A percentile compares a stretch with the other conserved stretches of the same genome.
Evolutionary conservation across 495 filamentous ascomycete species (phyloP).

Genomic region (Pseudomonodictys pantanalensis): DNA sequence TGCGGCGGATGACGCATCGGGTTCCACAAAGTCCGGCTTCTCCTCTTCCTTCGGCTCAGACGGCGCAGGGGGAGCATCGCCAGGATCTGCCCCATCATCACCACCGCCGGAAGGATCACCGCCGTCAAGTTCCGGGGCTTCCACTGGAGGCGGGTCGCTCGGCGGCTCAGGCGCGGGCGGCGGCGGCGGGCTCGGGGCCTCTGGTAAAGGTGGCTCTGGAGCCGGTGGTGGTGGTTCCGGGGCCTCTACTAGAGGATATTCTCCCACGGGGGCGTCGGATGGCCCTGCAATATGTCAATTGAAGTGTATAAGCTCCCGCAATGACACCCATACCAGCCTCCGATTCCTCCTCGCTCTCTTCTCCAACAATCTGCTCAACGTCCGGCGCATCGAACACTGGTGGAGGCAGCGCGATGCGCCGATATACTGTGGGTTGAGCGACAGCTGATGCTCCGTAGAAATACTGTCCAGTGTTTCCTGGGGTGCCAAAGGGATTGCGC

Average conservation of each 20-base stretch:
- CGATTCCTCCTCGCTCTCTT: constrained; percentile 13
- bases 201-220: background rate
- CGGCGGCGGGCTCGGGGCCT: background rate
- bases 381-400: constrained; percentile 21
- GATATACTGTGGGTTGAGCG: constrained; percentile 3
- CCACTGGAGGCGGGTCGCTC: background rate
- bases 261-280: constrained; percentile 3
- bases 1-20: constrained; percentile 14
- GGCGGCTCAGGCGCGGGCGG: background rate
- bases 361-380: constrained; percentile 18
- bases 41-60: background rate
- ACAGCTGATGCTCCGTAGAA: background rate
- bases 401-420: constrained; percentile 13
- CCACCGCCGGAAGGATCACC: background rate
- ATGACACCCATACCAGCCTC: constrained; percentile 5
- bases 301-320: background rate
- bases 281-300: constrained; percentile 11
- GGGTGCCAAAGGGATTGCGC: constrained; percentile 14
- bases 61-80: no score
- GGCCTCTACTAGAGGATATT: constrained; percentile 16
- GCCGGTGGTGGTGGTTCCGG: constrained; percentile 2
- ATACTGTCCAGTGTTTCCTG: constrained; percentile 1
- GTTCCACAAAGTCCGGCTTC: background rate
- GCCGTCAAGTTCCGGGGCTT: no score
- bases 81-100: background rate